phyloP scores from a whole-genome alignment of 2,329 filamentous ascomycete genomes.

The Corniculantispora saksenae region DNA sequence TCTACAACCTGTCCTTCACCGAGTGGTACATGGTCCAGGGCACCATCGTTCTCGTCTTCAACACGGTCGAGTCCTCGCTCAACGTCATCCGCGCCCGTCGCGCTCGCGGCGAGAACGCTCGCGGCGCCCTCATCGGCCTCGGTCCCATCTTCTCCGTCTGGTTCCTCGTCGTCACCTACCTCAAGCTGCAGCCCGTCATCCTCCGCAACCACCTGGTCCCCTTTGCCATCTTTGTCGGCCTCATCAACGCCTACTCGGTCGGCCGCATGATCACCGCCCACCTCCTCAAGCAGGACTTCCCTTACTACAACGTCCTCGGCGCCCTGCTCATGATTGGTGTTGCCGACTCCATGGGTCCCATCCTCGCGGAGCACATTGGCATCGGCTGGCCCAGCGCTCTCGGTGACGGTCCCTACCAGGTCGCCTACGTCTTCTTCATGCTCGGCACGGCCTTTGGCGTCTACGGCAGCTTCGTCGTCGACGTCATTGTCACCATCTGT shows the following conservation, averaged over 20 bases:
- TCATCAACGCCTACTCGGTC: conserved; percentile 93
- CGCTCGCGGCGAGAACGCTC: conserved; percentile 68
- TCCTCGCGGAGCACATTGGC: conserved; percentile 58
- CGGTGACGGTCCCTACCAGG: conserved; percentile 78
- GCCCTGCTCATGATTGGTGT: conserved; percentile 78
- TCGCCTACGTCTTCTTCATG: conserved; percentile 87
- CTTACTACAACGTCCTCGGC: conserved; percentile 83
- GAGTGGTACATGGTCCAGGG: conserved; percentile 94
- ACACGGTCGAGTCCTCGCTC: conserved; percentile 75
- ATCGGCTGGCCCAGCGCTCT: conserved; percentile 77
- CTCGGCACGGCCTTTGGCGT: conserved; percentile 82
- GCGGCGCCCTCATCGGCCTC: conserved; percentile 78
- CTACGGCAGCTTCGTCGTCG: conserved; percentile 96
- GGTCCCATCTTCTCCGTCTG: conserved; percentile 79
- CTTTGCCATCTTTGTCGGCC: conserved; percentile 83
- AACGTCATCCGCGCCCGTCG: conserved; percentile 85
- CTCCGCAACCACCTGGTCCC: conserved; percentile 82
- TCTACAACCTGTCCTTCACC: conserved; percentile 84
- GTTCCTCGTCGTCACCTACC: conserved; percentile 74
- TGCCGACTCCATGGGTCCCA: conserved; percentile 75
- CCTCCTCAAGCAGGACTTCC: conserved; percentile 83
- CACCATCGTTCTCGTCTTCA: conserved; percentile 76
- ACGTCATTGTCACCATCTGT: conserved; percentile 96
- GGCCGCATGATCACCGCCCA: conserved; percentile 96
- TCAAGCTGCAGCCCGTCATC: conserved; percentile 82